Base-by-base conservation (phyloP, 495 filamentous ascomycete genomes). In the Xylaria palmicola region DNA sequence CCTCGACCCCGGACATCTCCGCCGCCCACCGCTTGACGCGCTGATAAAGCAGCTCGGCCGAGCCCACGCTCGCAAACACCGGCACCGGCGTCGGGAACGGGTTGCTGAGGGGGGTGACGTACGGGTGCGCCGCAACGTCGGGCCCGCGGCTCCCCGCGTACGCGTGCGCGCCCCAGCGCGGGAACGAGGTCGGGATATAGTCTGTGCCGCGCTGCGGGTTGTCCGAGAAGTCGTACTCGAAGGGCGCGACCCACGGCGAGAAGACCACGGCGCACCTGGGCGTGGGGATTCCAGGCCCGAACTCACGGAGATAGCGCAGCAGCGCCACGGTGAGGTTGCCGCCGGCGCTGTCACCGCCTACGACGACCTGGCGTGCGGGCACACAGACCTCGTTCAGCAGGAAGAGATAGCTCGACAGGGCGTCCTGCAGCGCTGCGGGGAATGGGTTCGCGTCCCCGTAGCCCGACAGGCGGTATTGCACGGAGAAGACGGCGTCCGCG, bases 361-460 rank as follows among this genome's bases (percentile, higher is more conserved):
- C 26, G 27, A 59, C 60, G 2, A 73, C 57, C 0, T 65, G 60
- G 0, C 53, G 59, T 4, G 73, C 47, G 5, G 67, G 66, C 34
- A 77, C 68, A 0, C 60, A 45, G 1, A 72, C 47, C 2, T 65
- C 64, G 45, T 71, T 56, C 8, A 78, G 53, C 9, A 81, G 72
- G 51, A 71, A 75, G 6, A 60, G 58, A 51, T 80, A 81, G 6
- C 73, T 59, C 3, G 76, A 69, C 26, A 81, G 55, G 5, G 71
- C 74, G 51, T 81, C 79, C 68, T 81, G 79, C 1, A 81, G 59
- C 1, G 74, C 73, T 10, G 76, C 78, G 6, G 79, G 74, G 40
- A 80, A 79, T 6, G 63, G 69, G n/a, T 70, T 66, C n/a, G 29
- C 2, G 15, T 60, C 62, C 1, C 56, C 65, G 44, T 70, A 60